Conservation (phyloP, 257 asterid species). For the Scutellaria minor region DNA sequence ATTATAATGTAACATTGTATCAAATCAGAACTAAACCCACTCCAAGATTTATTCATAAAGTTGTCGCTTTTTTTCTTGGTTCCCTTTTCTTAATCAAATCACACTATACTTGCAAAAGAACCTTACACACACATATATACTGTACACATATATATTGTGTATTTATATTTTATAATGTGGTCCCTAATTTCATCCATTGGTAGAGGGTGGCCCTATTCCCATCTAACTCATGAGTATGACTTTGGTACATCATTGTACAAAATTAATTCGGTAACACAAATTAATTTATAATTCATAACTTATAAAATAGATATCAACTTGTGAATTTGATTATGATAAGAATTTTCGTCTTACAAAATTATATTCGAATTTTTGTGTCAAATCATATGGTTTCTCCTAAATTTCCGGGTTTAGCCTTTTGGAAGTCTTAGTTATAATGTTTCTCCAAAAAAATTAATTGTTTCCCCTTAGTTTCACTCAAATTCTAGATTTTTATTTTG, state of each 20-base stretch:
- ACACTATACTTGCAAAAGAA: slow-evolving; percentile 10
- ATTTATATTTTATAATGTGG: slow-evolving; percentile 13
- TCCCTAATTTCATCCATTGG: slow-evolving; percentile 18
- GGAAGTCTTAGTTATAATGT: neutral
- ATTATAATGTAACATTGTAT: no score
- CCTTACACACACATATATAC: neutral
- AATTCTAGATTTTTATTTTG: no score
- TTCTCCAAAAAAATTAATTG: neutral
- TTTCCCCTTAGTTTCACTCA: no score
- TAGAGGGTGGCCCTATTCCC: slow-evolving; percentile 21
- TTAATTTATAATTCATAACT: no score
- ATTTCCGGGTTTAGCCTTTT: neutral
- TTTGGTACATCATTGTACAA: no score
- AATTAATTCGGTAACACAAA: no score
- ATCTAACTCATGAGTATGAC: neutral
- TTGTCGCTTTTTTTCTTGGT: slow-evolving; percentile 2
- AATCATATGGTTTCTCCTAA: no score
- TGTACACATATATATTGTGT: neutral
- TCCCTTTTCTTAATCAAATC: slow-evolving; percentile 2
- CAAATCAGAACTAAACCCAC: no score
- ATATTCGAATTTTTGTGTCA: no score
- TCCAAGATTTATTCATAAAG: neutral
- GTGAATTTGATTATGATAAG: no score
- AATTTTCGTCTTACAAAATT: no score
- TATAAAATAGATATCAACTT: no score